phyloP scores from a whole-genome alignment of 2,329 filamentous ascomycete genomes.

The Xylaria arbuscula region DNA sequence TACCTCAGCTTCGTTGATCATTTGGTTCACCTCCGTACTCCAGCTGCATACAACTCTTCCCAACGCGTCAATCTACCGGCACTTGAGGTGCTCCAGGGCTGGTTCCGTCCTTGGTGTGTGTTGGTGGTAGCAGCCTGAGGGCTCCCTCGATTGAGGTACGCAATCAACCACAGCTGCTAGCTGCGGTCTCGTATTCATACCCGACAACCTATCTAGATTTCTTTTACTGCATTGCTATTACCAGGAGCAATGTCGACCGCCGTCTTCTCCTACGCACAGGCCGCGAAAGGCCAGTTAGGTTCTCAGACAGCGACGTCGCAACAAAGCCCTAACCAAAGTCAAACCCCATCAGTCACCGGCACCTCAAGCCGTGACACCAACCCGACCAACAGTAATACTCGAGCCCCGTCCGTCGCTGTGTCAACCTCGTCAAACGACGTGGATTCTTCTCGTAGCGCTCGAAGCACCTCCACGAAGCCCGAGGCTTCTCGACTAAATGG shows the following conservation, averaged over 20 bases:
- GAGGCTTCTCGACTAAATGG: slow-evolving; percentile 38
- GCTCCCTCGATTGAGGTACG: slow-evolving; percentile 43
- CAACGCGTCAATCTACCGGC: slow-evolving; percentile 32
- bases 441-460: slow-evolving; percentile 46
- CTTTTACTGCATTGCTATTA: slow-evolving; percentile 30
- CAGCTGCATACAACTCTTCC: slow-evolving; percentile 30
- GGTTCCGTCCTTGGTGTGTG: slow-evolving; percentile 43
- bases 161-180: slow-evolving; percentile 39
- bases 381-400: slow-evolving; percentile 48
- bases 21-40: slow-evolving; percentile 11
- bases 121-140: slow-evolving; percentile 46
- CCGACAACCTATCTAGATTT: slow-evolving; percentile 32
- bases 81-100: slow-evolving; percentile 45
- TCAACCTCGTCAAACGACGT: slow-evolving; percentile 53
- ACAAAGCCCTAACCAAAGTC: slow-evolving; percentile 47
- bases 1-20: background rate
- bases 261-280: slow-evolving; percentile 93
- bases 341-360: slow-evolving; percentile 49
- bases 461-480: slow-evolving; percentile 46
- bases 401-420: slow-evolving; percentile 51
- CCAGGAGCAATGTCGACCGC: slow-evolving; percentile 61
- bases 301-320: slow-evolving; percentile 49
- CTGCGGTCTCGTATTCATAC: slow-evolving; percentile 39
- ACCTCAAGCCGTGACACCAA: slow-evolving; percentile 52
- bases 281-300: slow-evolving; percentile 81